Base-by-base conservation (phyloP, 202 grass and related monocot species). In the Musa balbisiana region DNA sequence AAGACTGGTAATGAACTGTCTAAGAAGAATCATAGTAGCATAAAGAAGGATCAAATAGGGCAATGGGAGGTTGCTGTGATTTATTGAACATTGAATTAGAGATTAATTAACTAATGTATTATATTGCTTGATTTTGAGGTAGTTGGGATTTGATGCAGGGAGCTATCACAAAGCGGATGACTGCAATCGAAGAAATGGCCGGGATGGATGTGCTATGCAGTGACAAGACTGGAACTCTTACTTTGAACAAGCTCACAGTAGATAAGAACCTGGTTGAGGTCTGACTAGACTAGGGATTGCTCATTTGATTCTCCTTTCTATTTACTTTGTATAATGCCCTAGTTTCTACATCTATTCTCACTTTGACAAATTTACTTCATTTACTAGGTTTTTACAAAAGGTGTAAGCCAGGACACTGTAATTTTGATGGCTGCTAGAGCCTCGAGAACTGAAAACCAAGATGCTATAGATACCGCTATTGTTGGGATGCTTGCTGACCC, bases 191-290 rank as follows among this genome's bases (percentile, higher is more conserved):
- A 79, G 91, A 94, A 80, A 90, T 94, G 91, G 91, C 91, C 55
- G 88, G 91, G 58, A 94, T 94, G 87, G 91, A 94, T 73, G 91
- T 94, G 76, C 91, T 94, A 60, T 94, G 91, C 77, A 94, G 91
- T 53, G 91, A 95, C 81, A 95, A 95, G 77, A 95, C 91, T 8
- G 91, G 91, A 53, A 95, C 91, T 59, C 76, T 95, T 43, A 95
- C 91, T 79, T 74, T 95, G 72, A 95, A 95, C 85, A 95, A 95
- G 80, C 81, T 95, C 62, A 94, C 86, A 13, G 91, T 94, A 29
- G 91, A 94, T 67, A 87, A 85, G 71, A 95, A 76, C 78, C 84
- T 94, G 64, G 60, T 94, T 26, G 91, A 91, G 88, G 91, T 85
- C 79, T 49, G 69, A 23, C 9, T 50, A 71, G 26, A 79, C n/a